These are phyloP conservation scores for Coriaria nepalensis DNA, from an alignment of 306 rosid species.

Conservation along the genomic window DNA sequence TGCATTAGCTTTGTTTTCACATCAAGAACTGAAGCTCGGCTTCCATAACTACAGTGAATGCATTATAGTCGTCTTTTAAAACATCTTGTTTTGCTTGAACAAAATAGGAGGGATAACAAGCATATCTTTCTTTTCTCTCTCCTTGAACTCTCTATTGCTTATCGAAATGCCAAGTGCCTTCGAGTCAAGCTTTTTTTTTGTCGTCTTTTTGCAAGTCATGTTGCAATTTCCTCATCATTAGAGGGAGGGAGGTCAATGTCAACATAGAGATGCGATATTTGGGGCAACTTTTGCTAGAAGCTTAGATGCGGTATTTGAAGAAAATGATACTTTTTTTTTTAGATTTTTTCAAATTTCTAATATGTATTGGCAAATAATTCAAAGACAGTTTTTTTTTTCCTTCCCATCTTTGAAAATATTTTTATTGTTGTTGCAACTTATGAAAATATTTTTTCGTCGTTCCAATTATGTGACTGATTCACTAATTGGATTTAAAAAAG, in stretches of 20 bases:
- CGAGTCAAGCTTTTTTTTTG: too few relatives aligned
- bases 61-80: constrained; percentile 47
- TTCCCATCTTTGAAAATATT: too few relatives aligned
- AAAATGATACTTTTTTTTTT: constrained; percentile 19
- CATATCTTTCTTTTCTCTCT: constrained; percentile 41
- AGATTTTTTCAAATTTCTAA: constrained; percentile 26
- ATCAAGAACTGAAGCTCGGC: constrained; percentile 38
- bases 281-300: constrained; percentile 28
- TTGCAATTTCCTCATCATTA: constrained; percentile 32
- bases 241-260: constrained; percentile 50
- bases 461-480: too few relatives aligned
- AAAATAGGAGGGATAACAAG: constrained; percentile 26
- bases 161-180: too few relatives aligned
- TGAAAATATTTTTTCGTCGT: too few relatives aligned
- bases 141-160: too few relatives aligned
- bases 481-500: too few relatives aligned
- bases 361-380: constrained; percentile 21
- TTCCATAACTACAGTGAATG: constrained; percentile 55
- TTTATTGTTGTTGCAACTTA: too few relatives aligned
- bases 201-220: too few relatives aligned
- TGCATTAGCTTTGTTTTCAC: too few relatives aligned
- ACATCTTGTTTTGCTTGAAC: constrained; percentile 41
- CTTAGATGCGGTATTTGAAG: constrained; percentile 7
- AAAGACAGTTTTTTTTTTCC: too few relatives aligned
- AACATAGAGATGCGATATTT: too few relatives aligned